Evolutionary conservation across 805 yeast species (phyloP).

Genomic region (Wickerhamomyces hampshirensis): DNA sequence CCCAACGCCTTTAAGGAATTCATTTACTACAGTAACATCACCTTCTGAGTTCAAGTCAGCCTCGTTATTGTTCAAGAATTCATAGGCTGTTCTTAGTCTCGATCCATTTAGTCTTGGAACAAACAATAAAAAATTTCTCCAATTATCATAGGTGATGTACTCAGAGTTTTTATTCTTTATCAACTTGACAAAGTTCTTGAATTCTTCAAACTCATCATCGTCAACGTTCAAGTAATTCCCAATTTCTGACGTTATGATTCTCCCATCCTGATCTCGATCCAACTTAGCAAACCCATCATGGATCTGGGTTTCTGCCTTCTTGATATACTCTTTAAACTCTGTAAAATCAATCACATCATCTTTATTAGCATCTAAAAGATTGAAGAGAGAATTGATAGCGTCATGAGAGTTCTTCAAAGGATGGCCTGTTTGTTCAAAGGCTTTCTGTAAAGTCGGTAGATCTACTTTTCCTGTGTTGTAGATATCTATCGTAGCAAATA

Average conservation of each 20-base stretch:
- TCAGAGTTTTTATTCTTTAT: conserved; percentile 49
- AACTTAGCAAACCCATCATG: conserved; percentile 60
- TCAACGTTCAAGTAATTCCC: conserved; percentile 57
- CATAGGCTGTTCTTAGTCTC: conserved; percentile 74
- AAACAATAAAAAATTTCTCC: conserved; percentile 74
- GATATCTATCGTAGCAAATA: conserved; percentile 42
- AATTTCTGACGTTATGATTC: conserved; percentile 60
- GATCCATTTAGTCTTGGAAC: conserved; percentile 81
- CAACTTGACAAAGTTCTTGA: conserved; percentile 51
- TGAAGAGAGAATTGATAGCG: conserved; percentile 53
- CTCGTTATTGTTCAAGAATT: conserved; percentile 68
- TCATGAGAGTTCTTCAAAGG: conserved; percentile 60
- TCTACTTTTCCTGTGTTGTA: conserved; percentile 33
- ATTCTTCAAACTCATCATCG: conserved; percentile 42
- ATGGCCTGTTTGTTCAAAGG: conserved; percentile 43
- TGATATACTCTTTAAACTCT: conserved; percentile 62
- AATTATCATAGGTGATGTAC: conserved; percentile 75
- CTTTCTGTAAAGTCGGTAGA: conserved; percentile 31
- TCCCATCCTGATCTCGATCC: conserved; percentile 73
- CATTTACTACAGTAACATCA: conserved; percentile 80
- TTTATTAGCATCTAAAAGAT: conserved; percentile 51
- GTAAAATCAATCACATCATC: conserved; percentile 56
- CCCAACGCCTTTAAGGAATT: conserved; percentile 78
- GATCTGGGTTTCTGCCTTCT: conserved; percentile 67
- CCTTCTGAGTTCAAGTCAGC: conserved; percentile 89